These are phyloP conservation scores for Cinchona pubescens DNA, from an alignment of 257 asterid genomes.

Conservation along the genomic window DNA sequence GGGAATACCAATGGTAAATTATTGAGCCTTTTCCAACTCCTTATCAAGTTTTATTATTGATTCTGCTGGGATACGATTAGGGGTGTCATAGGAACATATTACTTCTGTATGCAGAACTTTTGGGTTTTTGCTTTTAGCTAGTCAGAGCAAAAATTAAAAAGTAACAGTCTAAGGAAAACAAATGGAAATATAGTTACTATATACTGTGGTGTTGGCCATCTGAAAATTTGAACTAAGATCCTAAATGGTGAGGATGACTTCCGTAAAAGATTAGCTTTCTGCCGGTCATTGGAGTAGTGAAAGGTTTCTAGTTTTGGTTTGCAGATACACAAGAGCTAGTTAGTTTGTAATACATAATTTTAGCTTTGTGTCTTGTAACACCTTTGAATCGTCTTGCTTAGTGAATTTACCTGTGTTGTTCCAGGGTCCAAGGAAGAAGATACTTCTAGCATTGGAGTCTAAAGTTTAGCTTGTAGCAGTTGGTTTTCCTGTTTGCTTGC, in stretches of 20 bases:
- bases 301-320: neutral
- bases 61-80: neutral
- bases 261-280: neutral
- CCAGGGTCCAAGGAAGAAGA: slow-evolving; percentile 99
- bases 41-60: neutral
- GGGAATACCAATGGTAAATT: slow-evolving; percentile 91
- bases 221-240: neutral
- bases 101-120: too few relatives aligned
- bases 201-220: neutral
- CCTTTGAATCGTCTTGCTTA: neutral
- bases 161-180: neutral
- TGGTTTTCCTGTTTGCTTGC: slow-evolving; percentile 22
- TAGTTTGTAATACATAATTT: too few relatives aligned
- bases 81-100: neutral
- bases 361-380: too few relatives aligned
- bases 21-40: neutral
- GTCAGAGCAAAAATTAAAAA: neutral
- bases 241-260: neutral
- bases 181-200: neutral
- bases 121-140: too few relatives aligned
- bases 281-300: neutral
- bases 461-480: slow-evolving; percentile 34
- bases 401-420: slow-evolving; percentile 18
- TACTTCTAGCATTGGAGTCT: slow-evolving; percentile 78
- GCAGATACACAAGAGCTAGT: neutral